Percentiles rank a stretch among this genome's conserved stretches.
Evolutionary conservation across 805 yeast genomes (phyloP).

Genomic region (Teunomyces atbi): DNA sequence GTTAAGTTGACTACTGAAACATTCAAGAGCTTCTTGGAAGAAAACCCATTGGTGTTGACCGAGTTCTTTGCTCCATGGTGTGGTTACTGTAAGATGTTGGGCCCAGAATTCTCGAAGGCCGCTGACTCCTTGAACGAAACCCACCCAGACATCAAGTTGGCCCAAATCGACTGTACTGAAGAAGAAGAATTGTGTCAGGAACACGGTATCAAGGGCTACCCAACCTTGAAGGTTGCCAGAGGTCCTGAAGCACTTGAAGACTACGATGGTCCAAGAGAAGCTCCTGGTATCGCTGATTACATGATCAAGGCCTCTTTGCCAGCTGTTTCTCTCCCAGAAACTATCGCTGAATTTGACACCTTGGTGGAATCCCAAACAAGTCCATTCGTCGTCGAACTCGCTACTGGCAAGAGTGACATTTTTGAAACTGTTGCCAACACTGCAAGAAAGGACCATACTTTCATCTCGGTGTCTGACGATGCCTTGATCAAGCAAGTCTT

Average conservation of each 20-base stretch:
- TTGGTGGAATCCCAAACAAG: conserved; percentile 48
- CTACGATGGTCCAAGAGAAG: conserved; percentile 82
- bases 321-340: conserved; percentile 46
- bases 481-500: conserved; percentile 39
- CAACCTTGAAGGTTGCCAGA: conserved; percentile 76
- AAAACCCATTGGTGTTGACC: conserved; percentile 76
- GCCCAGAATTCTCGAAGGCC: conserved; percentile 76
- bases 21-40: conserved; percentile 63
- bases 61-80: conserved; percentile 98
- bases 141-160: conserved; percentile 62
- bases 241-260: conserved; percentile 49
- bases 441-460: conserved; percentile 62
- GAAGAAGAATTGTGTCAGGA: conserved; percentile 68
- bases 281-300: conserved; percentile 72
- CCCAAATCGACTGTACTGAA: conserved; percentile 83
- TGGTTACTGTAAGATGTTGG: conserved; percentile 89
- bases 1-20: conserved; percentile 68
- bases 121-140: conserved; percentile 56
- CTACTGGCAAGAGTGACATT: conserved; percentile 20
- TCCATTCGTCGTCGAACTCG: conserved; percentile 56
- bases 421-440: conserved; percentile 61
- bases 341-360: conserved; percentile 49
- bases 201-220: conserved; percentile 76
- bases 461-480: conserved; percentile 48
- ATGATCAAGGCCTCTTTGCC: conserved; percentile 85